Evolutionary conservation across 352 stramenopile genomes (phyloP), one percentile per base, ranked within the genome.

Genomic region (Phytophthora melonis): DNA sequence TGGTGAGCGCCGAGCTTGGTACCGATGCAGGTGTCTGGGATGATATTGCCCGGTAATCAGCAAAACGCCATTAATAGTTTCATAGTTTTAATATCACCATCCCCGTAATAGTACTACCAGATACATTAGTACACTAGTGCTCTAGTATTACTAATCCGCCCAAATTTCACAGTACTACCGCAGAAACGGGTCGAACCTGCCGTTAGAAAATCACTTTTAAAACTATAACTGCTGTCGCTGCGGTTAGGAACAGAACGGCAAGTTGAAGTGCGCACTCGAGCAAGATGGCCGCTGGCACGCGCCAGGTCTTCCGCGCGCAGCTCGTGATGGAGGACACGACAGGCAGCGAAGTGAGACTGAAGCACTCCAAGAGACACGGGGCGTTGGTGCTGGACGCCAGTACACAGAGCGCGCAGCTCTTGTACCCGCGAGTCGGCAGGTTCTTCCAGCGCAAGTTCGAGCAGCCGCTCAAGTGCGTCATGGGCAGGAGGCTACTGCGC

Each of bases 381-480:
- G 72, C 86, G 54, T 58, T 89, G 49, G 57, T 64, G 8, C 39
- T 89, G 13, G 70, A 84, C 63, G 21, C 61, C 11, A 43, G 25
- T 10, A 59, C 66, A 18, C 82, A 89, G 66, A 86, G 70, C 27
- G 80, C 71, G 57, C 70, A 78, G 62, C 70, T 89, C 47, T 70
- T 83, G 61, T 89, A 89, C 64, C 82, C 82, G 32, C 75, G 72
- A 10, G 57, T 84, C 19, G 68, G 62, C 10, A 54, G 70, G 7
- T 59, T 87, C 53, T 90, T 85, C 67, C 65, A 72, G 60, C 68
- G 84, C 65, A 85, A 63, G 52, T 89, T 90, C 64, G 72, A 79
- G 47, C 83, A 90, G 73, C 84, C 84, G 34, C 68, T 78, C n/a
- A 84, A 83, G 70, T 86, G 75, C 52, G 61, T 90, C 58, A 36